Evolutionary conservation across 202 grass and related monocot genomes (phyloP), one percentile per base, ranked within the genome.

Genomic region (Zoysia matrella): DNA sequence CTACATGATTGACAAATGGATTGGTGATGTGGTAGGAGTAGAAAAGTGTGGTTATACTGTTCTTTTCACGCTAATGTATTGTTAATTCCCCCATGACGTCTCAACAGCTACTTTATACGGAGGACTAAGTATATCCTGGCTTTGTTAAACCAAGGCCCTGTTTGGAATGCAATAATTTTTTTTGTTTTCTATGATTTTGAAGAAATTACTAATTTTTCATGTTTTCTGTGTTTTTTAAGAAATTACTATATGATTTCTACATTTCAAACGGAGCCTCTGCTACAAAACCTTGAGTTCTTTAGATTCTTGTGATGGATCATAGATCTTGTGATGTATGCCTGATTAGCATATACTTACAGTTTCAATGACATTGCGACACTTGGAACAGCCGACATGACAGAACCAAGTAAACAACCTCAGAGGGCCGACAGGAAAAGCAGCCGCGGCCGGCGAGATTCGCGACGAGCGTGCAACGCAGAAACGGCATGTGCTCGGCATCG

Each of bases 401-500:
- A 13, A 52, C 22, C 22, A 30, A 30, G 22, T 30, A 30, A 30
- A 3, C 40, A 14, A 48, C 3, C 1, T 61, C 58, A 30, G n/a
- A 2, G 3, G 13, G 40, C 0, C n/a, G 6, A 65, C 3, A 42
- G 44, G 49, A 30, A 8, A 41, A 43, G 50, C 62, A 68, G 53
- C 45, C 8, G 5, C 15, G 65, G 48, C 8, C 61, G 57, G 56
- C 49, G 56, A 82, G 58, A 30, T 30, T 30, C 22, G 22, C 22
- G 2, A 30, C 22, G 22, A 30, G 22, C 22, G 22, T 30, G 22
- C 22, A 30, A 30, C 22, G 22, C 22, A 30, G 73, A 13, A 56
- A 43, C 10, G 65, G 74, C 80, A 79, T 73, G 80, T 83, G 74
- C 43, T 10, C 13, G 80, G 74, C 74, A 39, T 65, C 66, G 36